Evolutionary conservation across 2,329 filamentous ascomycete genomes (phyloP).

Genomic region (Davidsoniella virescens): DNA sequence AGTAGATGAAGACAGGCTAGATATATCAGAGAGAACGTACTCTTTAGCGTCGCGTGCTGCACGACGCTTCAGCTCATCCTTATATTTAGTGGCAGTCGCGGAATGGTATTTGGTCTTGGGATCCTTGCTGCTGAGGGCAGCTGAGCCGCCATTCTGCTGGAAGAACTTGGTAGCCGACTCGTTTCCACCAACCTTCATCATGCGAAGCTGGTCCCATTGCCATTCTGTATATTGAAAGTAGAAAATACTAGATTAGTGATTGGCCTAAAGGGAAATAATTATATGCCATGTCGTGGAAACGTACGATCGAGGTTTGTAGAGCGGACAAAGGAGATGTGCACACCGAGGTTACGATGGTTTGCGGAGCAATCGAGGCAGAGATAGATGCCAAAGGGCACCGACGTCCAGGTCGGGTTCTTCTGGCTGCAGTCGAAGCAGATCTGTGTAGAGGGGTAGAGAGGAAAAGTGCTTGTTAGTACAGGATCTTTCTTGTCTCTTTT

Average conservation of each 20-base stretch:
- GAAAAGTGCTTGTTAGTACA: no score
- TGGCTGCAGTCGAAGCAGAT: conserved; percentile 96
- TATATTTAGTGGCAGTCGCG: conserved; percentile 88
- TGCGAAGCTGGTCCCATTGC: conserved; percentile 96
- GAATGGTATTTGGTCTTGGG: conserved; percentile 94
- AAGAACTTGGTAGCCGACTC: conserved; percentile 98
- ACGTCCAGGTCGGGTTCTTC: conserved; percentile 98
- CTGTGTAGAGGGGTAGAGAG: conserved; percentile 26
- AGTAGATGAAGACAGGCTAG: neutral
- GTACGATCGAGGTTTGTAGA: conserved; percentile 96
- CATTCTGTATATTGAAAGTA: conserved; percentile 43
- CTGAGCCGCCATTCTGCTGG: conserved; percentile 86
- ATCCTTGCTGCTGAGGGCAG: conserved; percentile 90
- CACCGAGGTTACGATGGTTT: conserved; percentile 91
- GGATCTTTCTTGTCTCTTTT: no score
- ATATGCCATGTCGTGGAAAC: conserved; percentile 22
- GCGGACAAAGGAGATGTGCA: conserved; percentile 97
- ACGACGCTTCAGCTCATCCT: conserved; percentile 82
- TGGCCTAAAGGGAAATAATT: neutral
- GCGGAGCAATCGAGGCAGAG: conserved; percentile 95
- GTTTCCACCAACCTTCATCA: conserved; percentile 98
- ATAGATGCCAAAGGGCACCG: conserved; percentile 92
- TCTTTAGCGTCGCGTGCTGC: conserved; percentile 70
- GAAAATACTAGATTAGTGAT: neutral
- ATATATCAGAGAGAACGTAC: conserved; percentile 32